Evolutionary conservation across 371 early-diverging fungal genomes (phyloP), one percentile per base, ranked within the genome.

Genomic region (Mucor lusitanicus): DNA sequence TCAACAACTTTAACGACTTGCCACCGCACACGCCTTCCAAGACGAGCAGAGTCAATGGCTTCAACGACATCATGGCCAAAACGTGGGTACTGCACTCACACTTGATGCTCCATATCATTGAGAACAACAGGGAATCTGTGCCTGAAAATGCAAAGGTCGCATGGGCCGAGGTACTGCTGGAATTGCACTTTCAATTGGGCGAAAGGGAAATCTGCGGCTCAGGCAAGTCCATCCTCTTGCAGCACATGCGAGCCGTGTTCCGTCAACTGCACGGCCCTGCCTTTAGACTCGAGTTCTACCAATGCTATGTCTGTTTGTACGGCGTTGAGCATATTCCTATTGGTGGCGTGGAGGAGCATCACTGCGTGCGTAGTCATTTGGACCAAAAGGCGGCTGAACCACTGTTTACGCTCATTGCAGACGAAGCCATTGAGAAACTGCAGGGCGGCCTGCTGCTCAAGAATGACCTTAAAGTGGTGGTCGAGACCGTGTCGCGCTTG

Each of bases 231-330:
- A 79, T 71, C 13, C 82, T 84, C 37, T 59, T 84, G 25, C 69
- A 74, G 19, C 69, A 79, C 55, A 42, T 76, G 8, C 39, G 78
- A 23, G 30, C 56, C 0, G 63, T 74, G 2, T 39, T 80, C 3
- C 42, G 63, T 0, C 53, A 65, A 50, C 50, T 70, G 3, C 69
- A 74, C 27, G 59, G 67, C 21, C 39, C 42, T 9, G 50, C 70
- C 21, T 70, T 73, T 17, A 76, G 79, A 17, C 63, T 72, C 19
- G 83, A 83, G 8, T 63, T 89, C 13, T 90, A 88, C 50, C 92
- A 92, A 72, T 87, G 87, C 60, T 90, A 89, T 64, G 85, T 87
- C 62, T 92, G 92, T 58, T 71, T 90, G 5, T 90, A 90, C 62
- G 88, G 87, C 21, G 78, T 89, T 3, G 40, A 17, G 12, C 78